Percentiles rank a stretch among this genome's conserved stretches.
These are phyloP conservation scores for Didymella pinodella DNA, from an alignment of 2,329 filamentous ascomycete species.

Conservation along the genomic window DNA sequence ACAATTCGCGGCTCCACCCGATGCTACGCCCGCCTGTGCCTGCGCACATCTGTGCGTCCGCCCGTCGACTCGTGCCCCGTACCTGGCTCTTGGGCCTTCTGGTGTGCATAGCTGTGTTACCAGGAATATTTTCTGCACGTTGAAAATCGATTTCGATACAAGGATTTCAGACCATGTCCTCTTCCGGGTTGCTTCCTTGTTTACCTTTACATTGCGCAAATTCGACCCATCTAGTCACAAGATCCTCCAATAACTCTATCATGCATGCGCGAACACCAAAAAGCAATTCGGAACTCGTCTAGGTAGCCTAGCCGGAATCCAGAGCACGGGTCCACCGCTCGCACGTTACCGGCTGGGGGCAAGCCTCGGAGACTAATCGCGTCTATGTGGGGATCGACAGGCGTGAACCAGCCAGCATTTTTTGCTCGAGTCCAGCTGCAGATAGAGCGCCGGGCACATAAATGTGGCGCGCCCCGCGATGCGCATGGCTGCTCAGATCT, in stretches of 20 bases:
- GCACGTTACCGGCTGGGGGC: slow-evolving; percentile 20
- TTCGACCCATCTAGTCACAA: slow-evolving; percentile 2
- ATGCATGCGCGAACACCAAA: slow-evolving; percentile 32
- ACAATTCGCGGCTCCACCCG: slow-evolving; percentile 1
- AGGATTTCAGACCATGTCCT: background rate
- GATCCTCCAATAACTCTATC: slow-evolving; percentile 9
- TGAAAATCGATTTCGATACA: background rate
- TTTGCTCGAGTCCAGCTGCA: slow-evolving; percentile 25
- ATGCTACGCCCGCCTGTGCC: slow-evolving; percentile 10
- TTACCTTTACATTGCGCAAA: background rate
- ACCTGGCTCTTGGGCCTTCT: slow-evolving; percentile 25
- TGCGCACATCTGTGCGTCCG: slow-evolving; percentile 18
- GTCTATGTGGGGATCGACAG: slow-evolving; percentile 36
- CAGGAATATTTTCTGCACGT: slow-evolving; percentile 21
- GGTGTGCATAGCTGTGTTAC: slow-evolving; percentile 16
- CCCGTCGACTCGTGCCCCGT: slow-evolving; percentile 15
- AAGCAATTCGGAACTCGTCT: slow-evolving; percentile 34
- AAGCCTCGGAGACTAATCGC: slow-evolving; percentile 32
- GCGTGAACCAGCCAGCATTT: slow-evolving; percentile 35
- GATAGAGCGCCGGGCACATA: slow-evolving; percentile 21
- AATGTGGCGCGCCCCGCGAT: slow-evolving; percentile 33
- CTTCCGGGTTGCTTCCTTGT: background rate
- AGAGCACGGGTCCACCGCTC: slow-evolving; percentile 25
- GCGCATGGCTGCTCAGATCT: background rate
- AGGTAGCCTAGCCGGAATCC: slow-evolving; percentile 24